These are phyloP conservation scores for Daedalea quercina DNA, from an alignment of 768 basidiomycete species.

Conservation along the genomic window DNA sequence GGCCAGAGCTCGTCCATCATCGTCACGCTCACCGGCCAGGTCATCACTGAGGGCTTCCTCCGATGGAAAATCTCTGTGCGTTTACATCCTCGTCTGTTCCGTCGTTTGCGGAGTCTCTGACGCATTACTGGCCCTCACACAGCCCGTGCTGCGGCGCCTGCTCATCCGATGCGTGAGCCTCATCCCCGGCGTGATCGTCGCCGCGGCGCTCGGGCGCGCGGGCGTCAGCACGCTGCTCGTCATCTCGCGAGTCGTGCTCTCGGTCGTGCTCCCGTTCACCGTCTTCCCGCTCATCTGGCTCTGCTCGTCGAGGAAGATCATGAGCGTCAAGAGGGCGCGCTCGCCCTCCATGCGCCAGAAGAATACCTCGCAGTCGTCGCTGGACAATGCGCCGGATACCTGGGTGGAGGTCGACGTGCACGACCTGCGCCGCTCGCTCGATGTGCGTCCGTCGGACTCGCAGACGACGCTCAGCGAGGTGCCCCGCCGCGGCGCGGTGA, in stretches of 20 bases:
- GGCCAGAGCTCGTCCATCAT: constrained; percentile 90
- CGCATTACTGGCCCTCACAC: neutral
- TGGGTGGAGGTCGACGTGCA: too few species aligned
- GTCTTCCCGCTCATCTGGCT: constrained; percentile 74
- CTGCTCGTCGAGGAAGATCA: constrained; percentile 59
- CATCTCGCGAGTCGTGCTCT: constrained; percentile 76
- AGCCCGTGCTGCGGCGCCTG: constrained; percentile 74
- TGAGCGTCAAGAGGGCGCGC: constrained; percentile 46
- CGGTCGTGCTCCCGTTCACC: constrained; percentile 80
- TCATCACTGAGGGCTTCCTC: constrained; percentile 85
- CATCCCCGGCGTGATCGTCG: constrained; percentile 76
- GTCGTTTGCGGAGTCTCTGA: constrained; percentile 19
- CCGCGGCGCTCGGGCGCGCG: constrained; percentile 58
- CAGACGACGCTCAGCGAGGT: neutral
- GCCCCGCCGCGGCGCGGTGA: too few species aligned
- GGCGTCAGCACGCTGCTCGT: constrained; percentile 81
- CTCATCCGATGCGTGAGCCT: constrained; percentile 77
- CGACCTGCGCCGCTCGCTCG: too few species aligned
- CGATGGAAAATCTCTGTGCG: constrained; percentile 76
- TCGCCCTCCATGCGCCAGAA: constrained; percentile 1
- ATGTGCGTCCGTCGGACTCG: neutral
- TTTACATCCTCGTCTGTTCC: constrained; percentile 13
- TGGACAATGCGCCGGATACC: too few species aligned
- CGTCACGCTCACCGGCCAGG: constrained; percentile 86
- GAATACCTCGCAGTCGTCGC: too few species aligned